A percentile compares a stretch with the other conserved stretches of the same genome.
phyloP scores from a whole-genome alignment of 1,284 basidiomycete species.

The Microbotryum lychnidis-dioicae region DNA sequence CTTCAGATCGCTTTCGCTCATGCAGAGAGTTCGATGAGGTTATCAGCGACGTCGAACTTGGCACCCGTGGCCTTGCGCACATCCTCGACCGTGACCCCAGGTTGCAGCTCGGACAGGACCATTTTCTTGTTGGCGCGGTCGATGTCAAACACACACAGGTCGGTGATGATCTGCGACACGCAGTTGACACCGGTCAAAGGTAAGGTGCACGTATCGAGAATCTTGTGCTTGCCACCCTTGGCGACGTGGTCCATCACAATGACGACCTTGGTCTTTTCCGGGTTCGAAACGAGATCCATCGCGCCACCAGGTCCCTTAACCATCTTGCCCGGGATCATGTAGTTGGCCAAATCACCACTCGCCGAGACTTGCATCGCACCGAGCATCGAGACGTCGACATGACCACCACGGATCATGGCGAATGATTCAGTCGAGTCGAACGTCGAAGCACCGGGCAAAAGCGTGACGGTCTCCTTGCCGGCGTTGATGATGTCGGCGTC shows the following conservation, averaged over 20 bases:
- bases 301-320: slow-evolving; percentile 76
- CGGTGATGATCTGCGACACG: slow-evolving; percentile 85
- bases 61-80: slow-evolving; percentile 76
- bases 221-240: slow-evolving; percentile 81
- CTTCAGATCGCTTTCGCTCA: neutral
- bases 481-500: slow-evolving; percentile 56
- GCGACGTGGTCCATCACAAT: slow-evolving; percentile 82
- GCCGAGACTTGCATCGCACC: slow-evolving; percentile 90
- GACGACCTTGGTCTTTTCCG: slow-evolving; percentile 71
- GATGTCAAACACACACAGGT: slow-evolving; percentile 72
- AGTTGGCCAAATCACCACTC: slow-evolving; percentile 91
- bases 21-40: slow-evolving; percentile 1
- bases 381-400: slow-evolving; percentile 86
- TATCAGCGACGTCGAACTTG: slow-evolving; percentile 52
- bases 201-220: slow-evolving; percentile 68
- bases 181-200: slow-evolving; percentile 79
- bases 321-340: slow-evolving; percentile 54
- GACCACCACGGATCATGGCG: slow-evolving; percentile 52
- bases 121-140: slow-evolving; percentile 65
- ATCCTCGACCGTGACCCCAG: slow-evolving; percentile 74
- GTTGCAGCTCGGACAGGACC: slow-evolving; percentile 69
- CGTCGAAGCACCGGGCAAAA: slow-evolving; percentile 81
- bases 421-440: slow-evolving; percentile 92
- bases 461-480: slow-evolving; percentile 87
- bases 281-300: slow-evolving; percentile 73